These are phyloP conservation scores for Paramyrothecium roridum DNA, from an alignment of 2,329 filamentous ascomycete genomes.

Conservation along the genomic window DNA sequence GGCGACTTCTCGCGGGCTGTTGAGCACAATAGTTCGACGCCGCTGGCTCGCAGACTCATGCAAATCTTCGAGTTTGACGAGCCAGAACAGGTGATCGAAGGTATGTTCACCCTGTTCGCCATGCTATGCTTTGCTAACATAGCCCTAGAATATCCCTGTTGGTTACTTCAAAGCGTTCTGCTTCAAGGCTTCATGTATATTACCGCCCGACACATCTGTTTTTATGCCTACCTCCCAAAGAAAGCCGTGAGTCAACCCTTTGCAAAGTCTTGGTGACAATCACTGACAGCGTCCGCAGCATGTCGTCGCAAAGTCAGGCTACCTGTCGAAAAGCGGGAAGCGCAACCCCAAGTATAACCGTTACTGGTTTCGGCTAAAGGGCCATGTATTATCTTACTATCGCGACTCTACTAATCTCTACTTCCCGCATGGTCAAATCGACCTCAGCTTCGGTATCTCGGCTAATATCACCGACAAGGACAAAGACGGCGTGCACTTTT, in stretches of 20 bases:
- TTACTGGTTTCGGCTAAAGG: constrained; percentile 92
- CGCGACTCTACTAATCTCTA: constrained; percentile 80
- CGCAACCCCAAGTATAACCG: constrained; percentile 84
- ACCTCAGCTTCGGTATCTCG: constrained; percentile 86
- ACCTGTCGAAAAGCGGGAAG: constrained; percentile 82
- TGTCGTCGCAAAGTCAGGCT: constrained; percentile 78
- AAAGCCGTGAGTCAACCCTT: constrained; percentile 63
- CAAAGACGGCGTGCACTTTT: constrained; percentile 74
- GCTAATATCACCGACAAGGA: constrained; percentile 75
- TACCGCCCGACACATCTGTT: constrained; percentile 88
- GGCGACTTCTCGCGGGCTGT: constrained; percentile 32
- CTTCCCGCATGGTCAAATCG: constrained; percentile 88
- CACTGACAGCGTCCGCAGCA: constrained; percentile 41
- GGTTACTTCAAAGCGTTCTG: constrained; percentile 85
- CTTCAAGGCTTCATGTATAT: constrained; percentile 96
- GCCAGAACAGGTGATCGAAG: constrained; percentile 79
- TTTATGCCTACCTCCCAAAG: constrained; percentile 95
- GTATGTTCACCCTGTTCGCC: constrained; percentile 33
- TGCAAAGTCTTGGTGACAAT: background rate
- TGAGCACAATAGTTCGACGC: constrained; percentile 43
- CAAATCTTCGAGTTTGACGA: constrained; percentile 83
- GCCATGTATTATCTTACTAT: constrained; percentile 89
- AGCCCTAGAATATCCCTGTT: constrained; percentile 79
- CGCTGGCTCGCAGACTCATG: constrained; percentile 68
- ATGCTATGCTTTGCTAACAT: constrained; percentile 1